Conservation (phyloP, 495 filamentous ascomycete genomes). For the Saxispiralis lemnorum region DNA sequence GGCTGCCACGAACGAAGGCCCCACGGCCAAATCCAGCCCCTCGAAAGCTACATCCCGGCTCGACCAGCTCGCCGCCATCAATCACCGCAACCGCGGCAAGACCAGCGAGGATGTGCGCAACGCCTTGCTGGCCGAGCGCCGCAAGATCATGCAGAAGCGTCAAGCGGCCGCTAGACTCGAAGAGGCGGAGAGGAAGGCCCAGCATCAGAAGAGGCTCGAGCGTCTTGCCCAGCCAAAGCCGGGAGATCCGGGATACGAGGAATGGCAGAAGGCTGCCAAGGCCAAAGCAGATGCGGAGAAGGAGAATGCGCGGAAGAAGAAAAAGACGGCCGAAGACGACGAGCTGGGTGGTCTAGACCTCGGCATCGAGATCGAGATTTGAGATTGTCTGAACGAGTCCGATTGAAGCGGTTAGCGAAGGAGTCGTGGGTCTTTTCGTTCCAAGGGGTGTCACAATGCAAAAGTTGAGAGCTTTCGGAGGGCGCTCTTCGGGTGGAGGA, state of each 20-base stretch:
- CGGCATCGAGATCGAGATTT: slow-evolving; percentile 29
- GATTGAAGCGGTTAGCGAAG: no score
- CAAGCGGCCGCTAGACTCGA: slow-evolving; percentile 17
- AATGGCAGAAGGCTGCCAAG: slow-evolving; percentile 15
- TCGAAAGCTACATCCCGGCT: slow-evolving; percentile 32
- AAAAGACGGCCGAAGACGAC: slow-evolving; percentile 26
- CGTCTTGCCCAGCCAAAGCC: background rate
- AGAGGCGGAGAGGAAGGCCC: slow-evolving; percentile 18
- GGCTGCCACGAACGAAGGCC: slow-evolving; percentile 23
- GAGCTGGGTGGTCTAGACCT: slow-evolving; percentile 25
- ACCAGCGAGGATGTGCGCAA: slow-evolving; percentile 69
- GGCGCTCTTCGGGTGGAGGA: background rate
- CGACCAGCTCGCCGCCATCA: slow-evolving; percentile 59
- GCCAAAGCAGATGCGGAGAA: slow-evolving; percentile 6
- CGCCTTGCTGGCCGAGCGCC: slow-evolving; percentile 62
- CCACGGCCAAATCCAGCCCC: slow-evolving; percentile 15
- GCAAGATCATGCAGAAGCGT: slow-evolving; percentile 6
- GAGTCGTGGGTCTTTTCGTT: no score
- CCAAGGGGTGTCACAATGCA: no score
- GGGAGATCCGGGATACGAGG: no score
- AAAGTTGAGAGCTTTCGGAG: no score
- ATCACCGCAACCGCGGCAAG: slow-evolving; percentile 56
- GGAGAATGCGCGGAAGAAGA: slow-evolving; percentile 18
- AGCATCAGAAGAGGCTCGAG: slow-evolving; percentile 15
- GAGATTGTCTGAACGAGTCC: no score